phyloP scores from a whole-genome alignment of 2,329 filamentous ascomycete species.

The Ophiostoma piceae region DNA sequence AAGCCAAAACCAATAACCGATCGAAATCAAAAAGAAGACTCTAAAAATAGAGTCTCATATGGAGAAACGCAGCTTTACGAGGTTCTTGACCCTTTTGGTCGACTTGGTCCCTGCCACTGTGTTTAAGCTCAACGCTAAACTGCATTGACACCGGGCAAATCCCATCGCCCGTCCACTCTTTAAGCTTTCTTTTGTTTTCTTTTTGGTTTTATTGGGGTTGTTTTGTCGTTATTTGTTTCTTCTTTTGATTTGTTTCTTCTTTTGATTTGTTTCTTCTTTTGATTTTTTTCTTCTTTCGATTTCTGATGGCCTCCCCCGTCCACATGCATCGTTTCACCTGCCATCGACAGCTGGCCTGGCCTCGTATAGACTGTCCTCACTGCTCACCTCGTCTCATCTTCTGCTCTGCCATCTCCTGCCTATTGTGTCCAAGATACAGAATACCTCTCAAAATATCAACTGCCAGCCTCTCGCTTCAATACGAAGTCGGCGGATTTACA shows the following conservation, averaged over 20 bases:
- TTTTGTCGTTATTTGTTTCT: neutral
- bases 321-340: neutral
- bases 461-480: neutral
- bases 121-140: constrained; percentile 10
- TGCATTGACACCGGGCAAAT: neutral
- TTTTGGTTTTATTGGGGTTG: neutral
- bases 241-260: neutral
- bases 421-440: neutral
- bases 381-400: neutral
- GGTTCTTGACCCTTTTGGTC: neutral
- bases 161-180: neutral
- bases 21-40: neutral
- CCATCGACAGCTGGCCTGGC: neutral
- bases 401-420: neutral
- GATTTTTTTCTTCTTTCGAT: neutral
- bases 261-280: neutral
- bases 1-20: neutral
- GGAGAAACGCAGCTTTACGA: constrained; percentile 3
- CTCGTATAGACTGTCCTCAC: neutral
- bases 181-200: neutral
- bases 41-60: constrained; percentile 9
- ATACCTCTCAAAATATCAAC: no score
- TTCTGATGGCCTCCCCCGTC: neutral
- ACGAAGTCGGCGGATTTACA: constrained; percentile 5
- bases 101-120: neutral